phyloP scores from a whole-genome alignment of 768 basidiomycete genomes.

The Mycena pura region DNA sequence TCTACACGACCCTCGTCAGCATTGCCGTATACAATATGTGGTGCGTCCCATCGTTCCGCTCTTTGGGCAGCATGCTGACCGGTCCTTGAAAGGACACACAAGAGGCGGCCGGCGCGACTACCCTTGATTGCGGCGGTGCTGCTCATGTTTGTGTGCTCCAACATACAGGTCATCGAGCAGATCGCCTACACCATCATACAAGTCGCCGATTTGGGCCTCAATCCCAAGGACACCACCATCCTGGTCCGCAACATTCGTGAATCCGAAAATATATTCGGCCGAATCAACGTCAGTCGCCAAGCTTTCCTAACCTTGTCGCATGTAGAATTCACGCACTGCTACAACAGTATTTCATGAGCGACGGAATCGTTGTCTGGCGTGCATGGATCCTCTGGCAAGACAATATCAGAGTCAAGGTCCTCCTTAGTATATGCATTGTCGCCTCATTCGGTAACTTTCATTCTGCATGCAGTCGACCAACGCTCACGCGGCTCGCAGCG shows the following conservation, averaged over 20 bases:
- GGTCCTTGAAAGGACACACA: not conserved
- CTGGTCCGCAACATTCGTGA: slow-evolving; percentile 9
- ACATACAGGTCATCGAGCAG: slow-evolving; percentile 17
- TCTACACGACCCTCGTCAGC: slow-evolving; percentile 8
- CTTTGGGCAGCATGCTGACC: not conserved
- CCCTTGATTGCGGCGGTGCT: slow-evolving; percentile 2
- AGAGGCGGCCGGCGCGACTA: not conserved
- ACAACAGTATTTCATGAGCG: slow-evolving; percentile 27
- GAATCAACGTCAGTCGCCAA: not conserved
- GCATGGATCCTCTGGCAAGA: slow-evolving; percentile 29
- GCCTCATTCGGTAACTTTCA: slow-evolving; percentile 19
- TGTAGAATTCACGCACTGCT: not conserved
- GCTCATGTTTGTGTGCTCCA: slow-evolving; percentile 14
- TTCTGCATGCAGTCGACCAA: not conserved
- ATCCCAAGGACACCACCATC: not conserved
- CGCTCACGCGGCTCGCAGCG: not conserved
- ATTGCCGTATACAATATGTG: slow-evolving; percentile 11
- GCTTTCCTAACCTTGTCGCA: not conserved
- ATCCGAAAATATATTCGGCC: slow-evolving; percentile 15
- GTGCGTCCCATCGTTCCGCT: not conserved
- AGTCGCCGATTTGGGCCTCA: not conserved
- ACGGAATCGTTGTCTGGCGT: slow-evolving; percentile 29
- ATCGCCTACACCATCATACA: slow-evolving; percentile 8
- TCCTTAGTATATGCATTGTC: slow-evolving; percentile 20
- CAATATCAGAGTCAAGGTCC: slow-evolving; percentile 5